Evolutionary conservation across 2,329 filamentous ascomycete genomes (phyloP).

Genomic region (Alternaria hordeiaustralica): DNA sequence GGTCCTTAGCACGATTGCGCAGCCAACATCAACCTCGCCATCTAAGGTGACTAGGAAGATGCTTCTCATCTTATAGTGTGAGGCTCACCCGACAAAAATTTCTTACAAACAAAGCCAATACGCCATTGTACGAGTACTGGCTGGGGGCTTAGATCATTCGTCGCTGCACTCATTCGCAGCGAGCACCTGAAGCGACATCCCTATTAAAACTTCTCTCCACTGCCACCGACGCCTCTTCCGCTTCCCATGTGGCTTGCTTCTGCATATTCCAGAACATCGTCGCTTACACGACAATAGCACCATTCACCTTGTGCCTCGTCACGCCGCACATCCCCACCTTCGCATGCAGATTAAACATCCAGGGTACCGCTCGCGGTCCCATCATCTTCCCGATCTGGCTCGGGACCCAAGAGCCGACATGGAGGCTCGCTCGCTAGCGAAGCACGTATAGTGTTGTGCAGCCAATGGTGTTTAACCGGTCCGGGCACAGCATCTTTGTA

Average conservation of each 20-base stretch:
- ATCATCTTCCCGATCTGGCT: slow-evolving; percentile 18
- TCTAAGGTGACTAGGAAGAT: not conserved
- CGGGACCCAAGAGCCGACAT: slow-evolving; percentile 36
- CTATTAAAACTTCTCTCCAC: not conserved
- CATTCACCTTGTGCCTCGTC: slow-evolving; percentile 10
- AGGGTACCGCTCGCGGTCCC: slow-evolving; percentile 24
- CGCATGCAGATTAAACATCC: slow-evolving; percentile 28
- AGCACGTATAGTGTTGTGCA: slow-evolving; percentile 21
- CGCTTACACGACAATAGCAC: not conserved
- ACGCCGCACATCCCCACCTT: slow-evolving; percentile 22
- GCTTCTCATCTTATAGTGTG: not conserved
- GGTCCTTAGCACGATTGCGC: not conserved
- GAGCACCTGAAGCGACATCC: not conserved
- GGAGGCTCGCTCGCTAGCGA: slow-evolving; percentile 16
- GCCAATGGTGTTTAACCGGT: slow-evolving; percentile 32
- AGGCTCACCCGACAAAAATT: fast-evolving
- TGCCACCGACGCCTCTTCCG: not conserved
- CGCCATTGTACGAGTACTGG: not conserved
- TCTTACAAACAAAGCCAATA: not conserved
- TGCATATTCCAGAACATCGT: not conserved
- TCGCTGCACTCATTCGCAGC: not conserved
- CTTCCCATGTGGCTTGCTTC: not conserved
- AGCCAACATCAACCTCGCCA: not conserved
- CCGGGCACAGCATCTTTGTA: slow-evolving; percentile 25
- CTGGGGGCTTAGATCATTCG: not conserved